Evolutionary conservation across 2,329 filamentous ascomycete genomes (phyloP).

Genomic region (Aspergillus persii): DNA sequence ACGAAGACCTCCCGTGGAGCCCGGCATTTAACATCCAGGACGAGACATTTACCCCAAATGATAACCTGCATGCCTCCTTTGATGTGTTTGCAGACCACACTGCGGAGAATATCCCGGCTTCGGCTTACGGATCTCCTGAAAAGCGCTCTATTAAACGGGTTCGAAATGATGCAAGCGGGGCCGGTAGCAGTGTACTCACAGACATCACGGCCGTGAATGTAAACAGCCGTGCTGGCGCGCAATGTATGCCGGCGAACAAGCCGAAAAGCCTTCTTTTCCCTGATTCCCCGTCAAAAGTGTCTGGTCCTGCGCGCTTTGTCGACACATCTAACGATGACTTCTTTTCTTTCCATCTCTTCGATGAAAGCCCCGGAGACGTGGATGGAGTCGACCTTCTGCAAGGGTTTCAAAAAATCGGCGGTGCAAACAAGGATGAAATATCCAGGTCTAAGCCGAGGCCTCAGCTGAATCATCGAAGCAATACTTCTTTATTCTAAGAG

Average conservation of each 20-base stretch:
- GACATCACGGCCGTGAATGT: constrained; percentile 40
- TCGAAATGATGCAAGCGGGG: constrained; percentile 49
- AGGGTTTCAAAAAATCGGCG: constrained; percentile 49
- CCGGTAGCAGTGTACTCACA: constrained; percentile 51
- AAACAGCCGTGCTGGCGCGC: constrained; percentile 35
- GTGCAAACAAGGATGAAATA: constrained; percentile 33
- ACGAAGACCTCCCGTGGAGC: constrained; percentile 45
- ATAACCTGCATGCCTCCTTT: constrained; percentile 50
- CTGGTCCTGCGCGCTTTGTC: constrained; percentile 31
- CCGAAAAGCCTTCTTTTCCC: constrained; percentile 34
- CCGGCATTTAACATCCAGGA: constrained; percentile 53
- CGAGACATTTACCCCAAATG: constrained; percentile 39
- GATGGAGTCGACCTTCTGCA: constrained; percentile 48
- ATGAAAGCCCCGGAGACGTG: constrained; percentile 43
- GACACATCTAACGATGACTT: constrained; percentile 44
- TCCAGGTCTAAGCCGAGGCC: constrained; percentile 32
- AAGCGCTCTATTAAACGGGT: constrained; percentile 54
- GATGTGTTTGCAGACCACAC: constrained; percentile 54
- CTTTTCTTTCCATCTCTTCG: constrained; percentile 49
- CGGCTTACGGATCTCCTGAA: constrained; percentile 52
- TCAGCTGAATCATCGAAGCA: constrained; percentile 32
- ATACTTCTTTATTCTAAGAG: constrained; percentile 34
- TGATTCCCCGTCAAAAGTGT: constrained; percentile 41
- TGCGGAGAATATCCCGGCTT: constrained; percentile 38
- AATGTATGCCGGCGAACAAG: constrained; percentile 35